These are phyloP conservation scores for Phlyctochytrium bullatum DNA, from an alignment of 192 early-diverging fungal genomes.

Conservation along the genomic window DNA sequence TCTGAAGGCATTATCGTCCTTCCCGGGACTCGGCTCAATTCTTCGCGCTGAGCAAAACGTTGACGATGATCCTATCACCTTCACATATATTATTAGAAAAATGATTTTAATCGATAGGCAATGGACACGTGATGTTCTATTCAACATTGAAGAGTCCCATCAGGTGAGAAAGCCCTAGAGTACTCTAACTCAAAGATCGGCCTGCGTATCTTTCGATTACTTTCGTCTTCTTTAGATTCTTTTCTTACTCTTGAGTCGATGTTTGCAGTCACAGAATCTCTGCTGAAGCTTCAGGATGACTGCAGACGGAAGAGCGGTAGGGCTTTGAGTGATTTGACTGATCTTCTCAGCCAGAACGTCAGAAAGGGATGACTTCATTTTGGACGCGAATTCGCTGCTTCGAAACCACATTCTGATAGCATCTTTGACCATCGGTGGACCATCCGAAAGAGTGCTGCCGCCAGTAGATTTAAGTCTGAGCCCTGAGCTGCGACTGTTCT, in stretches of 20 bases:
- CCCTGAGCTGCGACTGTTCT: conserved; percentile 17
- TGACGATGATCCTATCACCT: conserved; percentile 2
- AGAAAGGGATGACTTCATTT: conserved; percentile 19
- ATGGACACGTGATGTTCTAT: conserved; percentile 3
- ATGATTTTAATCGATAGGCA: conserved; percentile 21
- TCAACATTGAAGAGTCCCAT: conserved; percentile 38
- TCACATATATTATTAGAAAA: conserved; percentile 13
- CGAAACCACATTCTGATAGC: conserved; percentile 42
- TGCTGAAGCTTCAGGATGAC: conserved; percentile 34
- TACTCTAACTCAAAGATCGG: conserved; percentile 25
- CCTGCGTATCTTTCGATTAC: conserved; percentile 36
- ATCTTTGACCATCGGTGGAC: conserved; percentile 36
- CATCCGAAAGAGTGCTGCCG: conserved; percentile 40
- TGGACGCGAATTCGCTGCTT: conserved; percentile 43
- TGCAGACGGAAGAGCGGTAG: neutral
- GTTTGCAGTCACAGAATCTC: conserved; percentile 34
- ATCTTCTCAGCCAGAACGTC: neutral
- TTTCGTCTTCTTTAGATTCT: conserved; percentile 44
- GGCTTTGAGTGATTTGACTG: neutral
- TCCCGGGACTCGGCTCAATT: conserved; percentile 36
- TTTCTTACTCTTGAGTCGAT: conserved; percentile 37
- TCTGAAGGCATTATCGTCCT: conserved; percentile 43
- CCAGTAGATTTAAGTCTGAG: conserved; percentile 18
- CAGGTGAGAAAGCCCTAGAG: conserved; percentile 14
- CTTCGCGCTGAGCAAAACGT: conserved; percentile 23